These are phyloP conservation scores for Rhodamnia argentea DNA, from an alignment of 345 rosid genomes.

Conservation along the genomic window DNA sequence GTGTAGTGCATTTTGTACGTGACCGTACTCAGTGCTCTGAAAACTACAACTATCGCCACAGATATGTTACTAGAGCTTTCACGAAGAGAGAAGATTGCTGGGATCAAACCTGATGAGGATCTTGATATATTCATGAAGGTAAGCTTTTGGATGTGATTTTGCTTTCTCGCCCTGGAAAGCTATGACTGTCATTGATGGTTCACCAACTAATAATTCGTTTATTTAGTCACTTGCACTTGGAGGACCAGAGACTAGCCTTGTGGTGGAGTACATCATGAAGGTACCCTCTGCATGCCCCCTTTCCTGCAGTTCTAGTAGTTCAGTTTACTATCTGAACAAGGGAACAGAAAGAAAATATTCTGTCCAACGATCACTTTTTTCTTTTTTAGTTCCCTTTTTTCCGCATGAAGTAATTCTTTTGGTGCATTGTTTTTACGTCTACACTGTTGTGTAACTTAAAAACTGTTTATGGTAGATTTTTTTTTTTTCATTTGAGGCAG, in stretches of 20 bases:
- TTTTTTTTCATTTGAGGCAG: neutral
- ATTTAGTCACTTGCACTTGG: conserved; percentile 81
- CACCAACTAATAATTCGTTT: neutral
- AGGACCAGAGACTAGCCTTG: conserved; percentile 74
- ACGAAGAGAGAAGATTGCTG: conserved; percentile 85
- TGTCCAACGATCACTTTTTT: neutral
- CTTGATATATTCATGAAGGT: conserved; percentile 99
- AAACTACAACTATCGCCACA: conserved; percentile 1
- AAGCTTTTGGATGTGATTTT: neutral
- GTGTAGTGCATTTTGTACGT: neutral
- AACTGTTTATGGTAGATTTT: neutral
- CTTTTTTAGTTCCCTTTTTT: neutral
- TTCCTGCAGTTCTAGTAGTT: neutral
- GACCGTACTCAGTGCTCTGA: neutral
- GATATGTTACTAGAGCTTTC: conserved; percentile 94
- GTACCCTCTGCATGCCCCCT: conserved; percentile 33
- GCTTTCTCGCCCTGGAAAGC: neutral
- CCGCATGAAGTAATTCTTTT: neutral
- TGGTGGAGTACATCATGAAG: conserved; percentile 92
- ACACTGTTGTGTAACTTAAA: neutral
- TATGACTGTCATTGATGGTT: conserved; percentile 1
- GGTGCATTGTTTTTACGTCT: neutral
- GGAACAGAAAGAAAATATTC: neutral
- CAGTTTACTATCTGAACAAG: neutral
- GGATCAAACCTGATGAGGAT: conserved; percentile 96